Evolutionary conservation across 768 basidiomycete genomes (phyloP), one percentile per base, ranked within the genome.

Genomic region (Lentinula sp.): DNA sequence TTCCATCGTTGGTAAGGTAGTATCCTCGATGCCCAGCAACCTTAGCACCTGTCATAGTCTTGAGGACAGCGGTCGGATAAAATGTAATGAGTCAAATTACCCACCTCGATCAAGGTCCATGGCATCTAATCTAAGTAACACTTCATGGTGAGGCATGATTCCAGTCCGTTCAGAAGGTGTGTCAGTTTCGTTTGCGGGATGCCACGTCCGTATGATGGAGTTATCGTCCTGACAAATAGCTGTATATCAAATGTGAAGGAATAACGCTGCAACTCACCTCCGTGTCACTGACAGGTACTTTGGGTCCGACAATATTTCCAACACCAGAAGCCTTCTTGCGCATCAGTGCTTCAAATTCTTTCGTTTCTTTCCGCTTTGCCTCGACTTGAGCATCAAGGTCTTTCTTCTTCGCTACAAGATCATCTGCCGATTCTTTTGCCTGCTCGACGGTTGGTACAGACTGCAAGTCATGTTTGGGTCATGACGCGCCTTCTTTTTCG

Each of bases 71-170:
- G 58, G 15, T 23, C 23, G 37, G 33, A 4, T 1, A 42, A 23
- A 43, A 13, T 6, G 23, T 23, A 39, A 45, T 45, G 36, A 33
- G 28, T 28, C 70, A 79, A n/a, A 63, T 88, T 13, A 56, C 41
- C 39, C 12, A 56, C 93, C 97, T 72, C 97, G 84, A 72, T 99
- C 97, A 50, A 97, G 86, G 73, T 98, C 97, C 84, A 96, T 95
- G 23, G 93, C 95, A 68, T 97, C 97, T 32, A 99, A 77, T 46
- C 93, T 84, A 51, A 94, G 83, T 51, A 99, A 82, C 28, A 98
- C 93, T 77, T 99, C 97, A 68, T 99, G 95, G 72, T 99, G 97
- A n/a, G 96, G 88, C 76, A 98, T 82, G 69, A 98, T 93, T 53
- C 83, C 88, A 3, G 80, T 76, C 70, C 83, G 85, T 66, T 85